Percentiles rank a stretch among this genome's conserved stretches.
Conservation (phyloP, 208 protist genomes). For the Entamoeba histolytica region DNA sequence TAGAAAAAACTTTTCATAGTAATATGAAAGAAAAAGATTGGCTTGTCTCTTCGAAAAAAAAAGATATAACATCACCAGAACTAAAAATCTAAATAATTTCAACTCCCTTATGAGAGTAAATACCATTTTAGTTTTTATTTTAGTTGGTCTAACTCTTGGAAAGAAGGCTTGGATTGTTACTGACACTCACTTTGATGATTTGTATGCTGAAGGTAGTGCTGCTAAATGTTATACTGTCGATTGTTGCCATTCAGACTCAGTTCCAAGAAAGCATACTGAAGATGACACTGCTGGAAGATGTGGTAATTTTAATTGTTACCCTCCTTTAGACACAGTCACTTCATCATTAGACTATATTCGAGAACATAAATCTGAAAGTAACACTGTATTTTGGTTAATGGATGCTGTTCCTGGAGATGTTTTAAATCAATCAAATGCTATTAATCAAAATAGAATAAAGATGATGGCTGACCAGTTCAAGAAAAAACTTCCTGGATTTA, state of each 20-base stretch:
- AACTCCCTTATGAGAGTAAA: too few species aligned
- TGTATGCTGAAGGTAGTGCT: background rate
- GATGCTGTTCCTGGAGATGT: background rate
- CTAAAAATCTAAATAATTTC: too few species aligned
- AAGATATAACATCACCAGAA: too few species aligned
- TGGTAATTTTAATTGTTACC: background rate
- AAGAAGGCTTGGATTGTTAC: background rate
- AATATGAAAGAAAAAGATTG: too few species aligned
- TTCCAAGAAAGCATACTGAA: background rate
- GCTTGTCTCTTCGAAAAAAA: too few species aligned
- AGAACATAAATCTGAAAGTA: background rate
- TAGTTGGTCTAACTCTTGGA: too few species aligned
- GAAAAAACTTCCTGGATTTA: background rate
- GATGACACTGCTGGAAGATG: background rate
- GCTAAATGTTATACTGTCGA: background rate
- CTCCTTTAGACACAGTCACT: background rate
- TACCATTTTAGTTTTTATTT: too few species aligned
- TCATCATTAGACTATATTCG: background rate
- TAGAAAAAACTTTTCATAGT: too few species aligned
- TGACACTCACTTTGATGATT: background rate
- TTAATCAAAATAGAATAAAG: background rate
- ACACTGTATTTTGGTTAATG: background rate
- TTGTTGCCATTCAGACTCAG: background rate
- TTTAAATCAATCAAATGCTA: background rate
- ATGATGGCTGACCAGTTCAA: background rate